Percentiles rank a stretch among this genome's conserved stretches.
Evolutionary conservation across 176 grass and related monocot genomes (phyloP).

Genomic region (Dactylis glomerata): DNA sequence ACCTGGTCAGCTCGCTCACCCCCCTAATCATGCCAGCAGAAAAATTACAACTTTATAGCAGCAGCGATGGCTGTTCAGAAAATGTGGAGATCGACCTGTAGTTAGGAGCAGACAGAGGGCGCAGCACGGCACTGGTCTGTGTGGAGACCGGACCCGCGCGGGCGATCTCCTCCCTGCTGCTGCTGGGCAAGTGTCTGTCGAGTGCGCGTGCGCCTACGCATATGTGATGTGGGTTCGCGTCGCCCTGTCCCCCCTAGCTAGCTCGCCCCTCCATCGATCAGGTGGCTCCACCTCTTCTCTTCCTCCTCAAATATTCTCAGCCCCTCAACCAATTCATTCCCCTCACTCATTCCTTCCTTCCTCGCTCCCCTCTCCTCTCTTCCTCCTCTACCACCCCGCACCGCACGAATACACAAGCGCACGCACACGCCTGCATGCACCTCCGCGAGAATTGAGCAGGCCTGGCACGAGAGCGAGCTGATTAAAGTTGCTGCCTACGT

Average conservation of each 20-base stretch:
- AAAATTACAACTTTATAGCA: constrained; percentile 18
- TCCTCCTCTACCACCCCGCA: background rate
- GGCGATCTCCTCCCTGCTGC: background rate
- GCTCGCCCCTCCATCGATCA: background rate
- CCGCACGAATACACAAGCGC: background rate
- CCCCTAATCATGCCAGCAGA: constrained; percentile 25
- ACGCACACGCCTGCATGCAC: background rate
- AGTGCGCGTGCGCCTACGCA: constrained; percentile 28
- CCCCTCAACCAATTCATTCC: constrained; percentile 56
- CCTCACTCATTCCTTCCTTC: constrained; percentile 54
- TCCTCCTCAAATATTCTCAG: constrained; percentile 63
- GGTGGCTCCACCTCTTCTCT: constrained; percentile 7
- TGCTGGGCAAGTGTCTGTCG: constrained; percentile 48
- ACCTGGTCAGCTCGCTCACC: constrained; percentile 3
- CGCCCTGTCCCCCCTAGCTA: constrained; percentile 22
- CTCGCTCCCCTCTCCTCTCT: background rate
- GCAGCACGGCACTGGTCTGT: background rate
- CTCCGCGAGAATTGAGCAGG: background rate
- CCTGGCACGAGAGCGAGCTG: background rate
- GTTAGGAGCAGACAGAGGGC: background rate
- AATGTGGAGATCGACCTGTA: background rate
- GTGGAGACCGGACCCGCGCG: background rate
- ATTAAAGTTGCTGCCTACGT: background rate
- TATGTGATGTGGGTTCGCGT: constrained; percentile 30
- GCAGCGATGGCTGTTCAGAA: background rate